Conservation (phyloP, 1,139 yeast species). For the Blastobotrys proliferans region DNA sequence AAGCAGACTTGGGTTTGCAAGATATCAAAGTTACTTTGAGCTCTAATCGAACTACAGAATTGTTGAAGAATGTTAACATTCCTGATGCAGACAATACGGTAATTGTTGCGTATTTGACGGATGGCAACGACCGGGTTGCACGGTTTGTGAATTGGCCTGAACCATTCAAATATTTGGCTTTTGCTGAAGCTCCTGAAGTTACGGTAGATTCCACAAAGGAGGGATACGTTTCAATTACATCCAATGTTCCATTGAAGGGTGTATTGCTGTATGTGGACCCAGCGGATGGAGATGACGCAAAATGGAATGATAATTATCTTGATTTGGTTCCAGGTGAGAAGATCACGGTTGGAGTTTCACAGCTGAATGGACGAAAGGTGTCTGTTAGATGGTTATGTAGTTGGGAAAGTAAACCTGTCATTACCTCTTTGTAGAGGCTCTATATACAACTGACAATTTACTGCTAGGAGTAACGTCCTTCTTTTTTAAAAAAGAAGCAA, state of each 20-base stretch:
- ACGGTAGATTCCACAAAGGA: neutral
- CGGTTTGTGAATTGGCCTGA: slow-evolving; percentile 21
- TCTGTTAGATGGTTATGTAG: slow-evolving; percentile 18
- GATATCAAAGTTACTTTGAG: slow-evolving; percentile 22
- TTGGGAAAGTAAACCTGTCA: too few species aligned
- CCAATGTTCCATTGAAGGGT: slow-evolving; percentile 19
- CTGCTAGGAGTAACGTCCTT: too few species aligned
- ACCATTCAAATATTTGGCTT: slow-evolving; percentile 21
- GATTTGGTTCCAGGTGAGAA: slow-evolving; percentile 20
- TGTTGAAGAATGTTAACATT: slow-evolving; percentile 19
- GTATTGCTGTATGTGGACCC: slow-evolving; percentile 13
- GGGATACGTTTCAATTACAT: slow-evolving; percentile 6
- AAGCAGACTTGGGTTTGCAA: slow-evolving; percentile 14
- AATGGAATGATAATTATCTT: slow-evolving; percentile 21
- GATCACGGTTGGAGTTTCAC: slow-evolving; percentile 12
- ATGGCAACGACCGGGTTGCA: slow-evolving; percentile 9
- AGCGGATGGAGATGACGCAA: slow-evolving; percentile 17
- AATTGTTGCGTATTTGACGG: slow-evolving; percentile 14
- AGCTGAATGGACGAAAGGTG: slow-evolving; percentile 15
- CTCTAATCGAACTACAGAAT: slow-evolving; percentile 37
- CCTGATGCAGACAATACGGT: slow-evolving; percentile 13
- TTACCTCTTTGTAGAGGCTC: too few species aligned
- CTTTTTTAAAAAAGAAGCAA: too few species aligned
- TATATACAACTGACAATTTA: too few species aligned
- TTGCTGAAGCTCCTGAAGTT: slow-evolving; percentile 2